Conservation (phyloP, 2,329 filamentous ascomycete species). For the Colletotrichum sp. region DNA sequence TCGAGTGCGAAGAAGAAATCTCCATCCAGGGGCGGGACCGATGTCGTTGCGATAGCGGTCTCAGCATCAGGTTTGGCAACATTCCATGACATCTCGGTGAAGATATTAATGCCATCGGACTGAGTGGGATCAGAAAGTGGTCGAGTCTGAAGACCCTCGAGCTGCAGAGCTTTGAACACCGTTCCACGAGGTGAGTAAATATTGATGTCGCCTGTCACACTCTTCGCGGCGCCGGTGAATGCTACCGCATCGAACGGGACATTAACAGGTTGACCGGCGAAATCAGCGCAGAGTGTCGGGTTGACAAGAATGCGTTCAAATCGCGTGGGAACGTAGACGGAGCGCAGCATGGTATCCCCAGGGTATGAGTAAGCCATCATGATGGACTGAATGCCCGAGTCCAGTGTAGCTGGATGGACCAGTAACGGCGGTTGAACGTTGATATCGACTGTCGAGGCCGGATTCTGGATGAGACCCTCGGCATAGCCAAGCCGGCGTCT, state of each 20-base stretch:
- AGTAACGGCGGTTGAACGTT: not conserved
- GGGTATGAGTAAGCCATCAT: slow-evolving; percentile 35
- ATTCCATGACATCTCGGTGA: not conserved
- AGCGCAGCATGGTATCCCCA: slow-evolving; percentile 32
- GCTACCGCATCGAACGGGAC: not conserved
- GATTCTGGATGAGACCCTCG: not conserved
- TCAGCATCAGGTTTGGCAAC: not conserved
- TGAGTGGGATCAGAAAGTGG: not conserved
- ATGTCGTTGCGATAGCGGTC: not conserved
- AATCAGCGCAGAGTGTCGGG: not conserved
- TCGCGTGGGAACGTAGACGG: slow-evolving; percentile 31
- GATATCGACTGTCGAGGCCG: not conserved
- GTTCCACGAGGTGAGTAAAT: not conserved
- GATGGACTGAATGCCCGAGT: slow-evolving; percentile 37
- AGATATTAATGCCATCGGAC: not conserved
- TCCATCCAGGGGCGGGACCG: not conserved
- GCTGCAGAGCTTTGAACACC: not conserved
- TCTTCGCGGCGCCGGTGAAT: not conserved
- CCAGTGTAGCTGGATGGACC: slow-evolving; percentile 37
- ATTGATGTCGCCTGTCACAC: not conserved
- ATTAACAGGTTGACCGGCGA: not conserved
- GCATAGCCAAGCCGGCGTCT: not conserved
- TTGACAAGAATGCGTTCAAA: slow-evolving; percentile 21
- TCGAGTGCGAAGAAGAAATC: not conserved
- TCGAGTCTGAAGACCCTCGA: not conserved